These are phyloP conservation scores for Plenodomus lindquistii DNA, from an alignment of 2,329 filamentous ascomycete genomes.

Conservation along the genomic window DNA sequence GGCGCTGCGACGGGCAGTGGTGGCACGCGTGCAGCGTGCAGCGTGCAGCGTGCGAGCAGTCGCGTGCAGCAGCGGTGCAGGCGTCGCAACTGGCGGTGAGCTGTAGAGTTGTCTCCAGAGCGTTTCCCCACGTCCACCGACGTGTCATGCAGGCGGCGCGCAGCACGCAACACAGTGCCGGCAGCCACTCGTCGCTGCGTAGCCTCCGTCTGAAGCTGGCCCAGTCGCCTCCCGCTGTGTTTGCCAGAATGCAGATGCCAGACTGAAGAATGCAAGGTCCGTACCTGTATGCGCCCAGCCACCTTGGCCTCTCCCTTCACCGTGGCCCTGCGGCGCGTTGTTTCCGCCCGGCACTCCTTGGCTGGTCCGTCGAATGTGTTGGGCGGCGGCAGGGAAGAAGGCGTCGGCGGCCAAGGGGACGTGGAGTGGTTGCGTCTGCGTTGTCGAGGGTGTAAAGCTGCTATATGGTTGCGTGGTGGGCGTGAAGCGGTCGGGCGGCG, in stretches of 20 bases:
- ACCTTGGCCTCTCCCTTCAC: slow-evolving; percentile 36
- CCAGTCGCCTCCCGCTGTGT: not conserved
- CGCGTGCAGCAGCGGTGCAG: not conserved
- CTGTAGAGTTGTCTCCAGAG: slow-evolving; percentile 13
- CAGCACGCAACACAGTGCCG: slow-evolving; percentile 5
- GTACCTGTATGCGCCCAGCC: slow-evolving; percentile 46
- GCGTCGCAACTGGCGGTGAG: slow-evolving; percentile 19
- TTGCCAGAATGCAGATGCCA: not conserved
- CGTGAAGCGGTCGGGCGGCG: slow-evolving; percentile 54
- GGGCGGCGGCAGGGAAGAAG: slow-evolving; percentile 46
- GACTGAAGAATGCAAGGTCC: slow-evolving; percentile 15
- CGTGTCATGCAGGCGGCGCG: slow-evolving; percentile 15
- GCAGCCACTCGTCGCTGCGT: not conserved
- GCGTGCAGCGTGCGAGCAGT: not conserved
- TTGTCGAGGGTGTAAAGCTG: slow-evolving; percentile 49
- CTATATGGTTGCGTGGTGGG: slow-evolving; percentile 20
- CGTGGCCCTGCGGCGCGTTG: slow-evolving; percentile 27
- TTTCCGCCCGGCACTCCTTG: slow-evolving; percentile 43
- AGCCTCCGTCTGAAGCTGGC: not conserved
- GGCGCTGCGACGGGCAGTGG: not conserved
- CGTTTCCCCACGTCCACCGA: slow-evolving; percentile 11
- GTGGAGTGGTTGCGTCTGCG: slow-evolving; percentile 43
- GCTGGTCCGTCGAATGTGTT: slow-evolving; percentile 46
- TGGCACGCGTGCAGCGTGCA: not conserved
- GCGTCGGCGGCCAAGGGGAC: slow-evolving; percentile 51